phyloP scores from a whole-genome alignment of 345 rosid genomes.

The Anastatica hierochuntica region DNA sequence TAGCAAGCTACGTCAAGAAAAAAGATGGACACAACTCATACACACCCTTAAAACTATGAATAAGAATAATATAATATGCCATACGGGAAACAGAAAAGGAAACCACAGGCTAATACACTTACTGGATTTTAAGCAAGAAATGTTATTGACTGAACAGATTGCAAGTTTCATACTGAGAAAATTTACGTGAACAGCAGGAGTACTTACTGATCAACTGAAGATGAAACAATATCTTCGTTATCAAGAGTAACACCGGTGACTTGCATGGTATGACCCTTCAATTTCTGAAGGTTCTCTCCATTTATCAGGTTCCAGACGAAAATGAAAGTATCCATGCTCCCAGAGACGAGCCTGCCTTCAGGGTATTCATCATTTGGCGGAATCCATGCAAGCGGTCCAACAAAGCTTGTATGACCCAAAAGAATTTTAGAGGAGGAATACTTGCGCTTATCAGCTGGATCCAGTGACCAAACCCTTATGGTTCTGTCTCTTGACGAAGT shows the following conservation, averaged over 20 bases:
- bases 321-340: slow-evolving; percentile 86
- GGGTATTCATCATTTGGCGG: slow-evolving; percentile 52
- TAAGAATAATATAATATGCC: no score
- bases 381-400: slow-evolving; percentile 95
- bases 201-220: slow-evolving; percentile 82
- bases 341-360: slow-evolving; percentile 84
- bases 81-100: no score
- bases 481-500: slow-evolving; percentile 88
- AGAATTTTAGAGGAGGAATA: slow-evolving; percentile 46
- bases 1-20: background rate
- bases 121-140: background rate
- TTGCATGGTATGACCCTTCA: slow-evolving; percentile 79
- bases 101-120: background rate
- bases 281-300: slow-evolving; percentile 57
- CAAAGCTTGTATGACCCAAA: slow-evolving; percentile 88
- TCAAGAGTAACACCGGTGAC: slow-evolving; percentile 73
- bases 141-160: background rate
- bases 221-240: slow-evolving; percentile 48
- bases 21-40: no score
- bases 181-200: background rate
- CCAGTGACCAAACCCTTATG: slow-evolving; percentile 72
- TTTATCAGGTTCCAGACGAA: slow-evolving; percentile 72
- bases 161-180: no score
- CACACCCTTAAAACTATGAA: background rate
- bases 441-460: slow-evolving; percentile 46